Conservation (phyloP, 345 rosid species). For the Cardiospermum halicacabum region DNA sequence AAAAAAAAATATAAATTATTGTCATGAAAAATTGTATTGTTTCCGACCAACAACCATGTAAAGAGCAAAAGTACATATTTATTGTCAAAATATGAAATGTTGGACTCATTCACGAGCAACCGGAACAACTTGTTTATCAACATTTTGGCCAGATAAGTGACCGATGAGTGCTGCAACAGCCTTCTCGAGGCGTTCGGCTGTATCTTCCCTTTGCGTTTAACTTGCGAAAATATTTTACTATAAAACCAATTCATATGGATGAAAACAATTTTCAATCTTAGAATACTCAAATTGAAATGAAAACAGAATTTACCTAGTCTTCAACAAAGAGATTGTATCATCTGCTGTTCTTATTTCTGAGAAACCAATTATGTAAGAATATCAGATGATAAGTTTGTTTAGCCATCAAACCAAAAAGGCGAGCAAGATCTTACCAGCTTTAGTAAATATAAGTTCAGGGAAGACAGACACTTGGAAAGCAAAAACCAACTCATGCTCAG, state of each 20-base stretch:
- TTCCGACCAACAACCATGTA: too few relatives aligned
- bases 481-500: slow-evolving; percentile 63
- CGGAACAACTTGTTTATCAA: slow-evolving; percentile 43
- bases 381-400: slow-evolving; percentile 10
- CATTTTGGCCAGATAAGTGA: slow-evolving; percentile 41
- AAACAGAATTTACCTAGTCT: slow-evolving; percentile 77
- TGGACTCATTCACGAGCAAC: slow-evolving; percentile 40
- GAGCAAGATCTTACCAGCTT: slow-evolving; percentile 70
- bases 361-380: slow-evolving; percentile 8
- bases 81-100: too few relatives aligned
- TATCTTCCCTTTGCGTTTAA: too few relatives aligned
- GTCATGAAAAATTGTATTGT: too few relatives aligned
- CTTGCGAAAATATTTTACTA: too few relatives aligned
- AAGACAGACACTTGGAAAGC: slow-evolving; percentile 60
- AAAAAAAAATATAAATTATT: too few relatives aligned
- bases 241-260: too few relatives aligned
- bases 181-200: slow-evolving; percentile 42
- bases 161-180: slow-evolving; percentile 45
- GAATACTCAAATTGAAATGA: too few relatives aligned
- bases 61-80: background rate
- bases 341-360: slow-evolving; percentile 64
- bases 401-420: background rate
- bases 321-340: slow-evolving; percentile 49
- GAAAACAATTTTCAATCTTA: too few relatives aligned
- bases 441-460: slow-evolving; percentile 79